A percentile compares a stretch with the other conserved stretches of the same genome.
Evolutionary conservation across 306 rosid genomes (phyloP).

Genomic region (Cercis canadensis): DNA sequence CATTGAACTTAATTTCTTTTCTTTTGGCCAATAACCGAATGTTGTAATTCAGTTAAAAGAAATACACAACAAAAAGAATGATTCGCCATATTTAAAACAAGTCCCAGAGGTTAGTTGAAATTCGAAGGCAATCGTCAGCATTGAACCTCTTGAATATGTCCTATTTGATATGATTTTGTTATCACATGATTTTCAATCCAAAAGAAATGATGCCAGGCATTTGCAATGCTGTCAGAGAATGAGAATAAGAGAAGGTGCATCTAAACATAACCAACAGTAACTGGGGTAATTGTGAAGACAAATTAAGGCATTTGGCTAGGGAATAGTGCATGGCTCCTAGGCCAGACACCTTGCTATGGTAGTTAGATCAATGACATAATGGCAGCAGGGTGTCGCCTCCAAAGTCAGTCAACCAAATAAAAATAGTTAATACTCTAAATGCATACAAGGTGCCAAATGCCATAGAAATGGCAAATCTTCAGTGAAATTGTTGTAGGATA

Average conservation of each 20-base stretch:
- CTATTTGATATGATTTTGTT: conserved; percentile 1
- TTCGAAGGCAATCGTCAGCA: no score
- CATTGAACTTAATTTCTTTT: no score
- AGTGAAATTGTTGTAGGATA: no score
- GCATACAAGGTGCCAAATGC: no score
- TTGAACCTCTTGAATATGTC: conserved; percentile 13
- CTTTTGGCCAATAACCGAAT: no score
- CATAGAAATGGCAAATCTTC: no score
- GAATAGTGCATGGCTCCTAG: background rate
- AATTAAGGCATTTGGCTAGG: no score
- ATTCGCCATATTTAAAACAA: no score
- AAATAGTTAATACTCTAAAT: background rate
- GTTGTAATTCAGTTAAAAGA: no score
- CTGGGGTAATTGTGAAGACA: background rate
- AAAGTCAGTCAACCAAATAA: conserved; percentile 9
- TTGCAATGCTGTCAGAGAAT: background rate
- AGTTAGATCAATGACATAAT: background rate
- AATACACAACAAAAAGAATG: no score
- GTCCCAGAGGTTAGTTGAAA: no score
- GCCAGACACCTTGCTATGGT: background rate
- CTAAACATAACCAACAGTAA: background rate
- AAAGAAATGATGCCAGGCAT: conserved; percentile 5
- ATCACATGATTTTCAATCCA: background rate
- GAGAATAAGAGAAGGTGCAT: conserved; percentile 6
- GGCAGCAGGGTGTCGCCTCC: background rate